Percentiles rank a stretch among this genome's conserved stretches.
These are phyloP conservation scores for Chlamydomonas sp. DNA, from an alignment of 139 green algal genomes.

Conservation along the genomic window DNA sequence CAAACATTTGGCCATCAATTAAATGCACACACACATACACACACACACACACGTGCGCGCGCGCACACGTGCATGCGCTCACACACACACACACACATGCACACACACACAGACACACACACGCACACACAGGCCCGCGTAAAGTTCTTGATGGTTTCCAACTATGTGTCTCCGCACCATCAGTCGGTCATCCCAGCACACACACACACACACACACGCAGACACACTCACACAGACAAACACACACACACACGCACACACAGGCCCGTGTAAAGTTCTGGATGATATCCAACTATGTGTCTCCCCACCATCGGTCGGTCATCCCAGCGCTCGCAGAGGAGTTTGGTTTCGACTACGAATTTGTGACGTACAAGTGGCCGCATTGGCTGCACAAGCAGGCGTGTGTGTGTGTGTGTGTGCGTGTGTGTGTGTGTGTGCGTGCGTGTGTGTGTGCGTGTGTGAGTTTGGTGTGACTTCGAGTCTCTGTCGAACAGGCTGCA, in stretches of 20 bases:
- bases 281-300: constrained; percentile 99
- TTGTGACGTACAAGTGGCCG: constrained; percentile 99
- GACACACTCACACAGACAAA: too few relatives aligned
- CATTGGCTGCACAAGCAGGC: constrained; percentile 90
- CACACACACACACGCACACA: too few relatives aligned
- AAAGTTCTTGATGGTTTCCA: constrained; percentile 99
- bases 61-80: too few relatives aligned
- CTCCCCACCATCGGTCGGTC: constrained; percentile 51
- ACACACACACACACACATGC: too few relatives aligned
- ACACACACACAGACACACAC: too few relatives aligned
- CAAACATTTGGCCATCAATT: too few relatives aligned
- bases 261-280: constrained; percentile 97
- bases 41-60: too few relatives aligned
- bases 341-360: constrained; percentile 88
- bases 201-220: background rate
- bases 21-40: too few relatives aligned
- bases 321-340: constrained; percentile 81
- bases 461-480: constrained; percentile 2
- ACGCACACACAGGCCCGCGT: constrained; percentile 73
- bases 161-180: constrained; percentile 91
- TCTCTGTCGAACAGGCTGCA: constrained; percentile 13
- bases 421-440: constrained; percentile 3
- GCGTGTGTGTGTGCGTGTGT: too few relatives aligned
- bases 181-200: constrained; percentile 50
- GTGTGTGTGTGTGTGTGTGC: background rate